A percentile compares a stretch with the other conserved stretches of the same genome.
Evolutionary conservation across 2,329 filamentous ascomycete species (phyloP).

Genomic region (Botrytis hyacinthi): DNA sequence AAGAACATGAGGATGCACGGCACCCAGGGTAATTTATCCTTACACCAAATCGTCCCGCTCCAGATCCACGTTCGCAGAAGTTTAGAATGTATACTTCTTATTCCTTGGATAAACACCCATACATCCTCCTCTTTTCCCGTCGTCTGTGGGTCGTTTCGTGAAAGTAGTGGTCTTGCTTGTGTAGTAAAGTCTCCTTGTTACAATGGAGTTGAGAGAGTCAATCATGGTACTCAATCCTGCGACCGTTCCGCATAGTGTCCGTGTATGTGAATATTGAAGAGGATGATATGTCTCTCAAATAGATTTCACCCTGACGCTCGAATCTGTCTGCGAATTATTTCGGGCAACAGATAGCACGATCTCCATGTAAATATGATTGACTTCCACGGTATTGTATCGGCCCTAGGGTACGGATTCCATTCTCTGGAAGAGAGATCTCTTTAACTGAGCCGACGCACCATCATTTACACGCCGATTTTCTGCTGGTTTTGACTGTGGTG

Average conservation of each 20-base stretch:
- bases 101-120: no score
- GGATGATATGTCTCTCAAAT: background rate
- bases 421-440: background rate
- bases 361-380: background rate
- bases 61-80: background rate
- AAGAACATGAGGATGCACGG: background rate
- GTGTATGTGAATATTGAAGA: background rate
- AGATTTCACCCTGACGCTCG: background rate
- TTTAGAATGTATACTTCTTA: no score
- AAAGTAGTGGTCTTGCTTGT: background rate
- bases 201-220: background rate
- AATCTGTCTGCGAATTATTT: background rate
- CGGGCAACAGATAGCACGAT: background rate
- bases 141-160: background rate
- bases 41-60: background rate
- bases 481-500: background rate
- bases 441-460: background rate
- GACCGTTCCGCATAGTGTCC: background rate
- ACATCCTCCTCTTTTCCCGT: no score
- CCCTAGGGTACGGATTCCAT: background rate
- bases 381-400: background rate
- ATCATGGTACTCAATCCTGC: background rate
- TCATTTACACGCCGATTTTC: background rate
- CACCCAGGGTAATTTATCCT: background rate
- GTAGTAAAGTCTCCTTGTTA: background rate